Conservation (phyloP, 441 rosid species). For the Croton laevigatus region DNA sequence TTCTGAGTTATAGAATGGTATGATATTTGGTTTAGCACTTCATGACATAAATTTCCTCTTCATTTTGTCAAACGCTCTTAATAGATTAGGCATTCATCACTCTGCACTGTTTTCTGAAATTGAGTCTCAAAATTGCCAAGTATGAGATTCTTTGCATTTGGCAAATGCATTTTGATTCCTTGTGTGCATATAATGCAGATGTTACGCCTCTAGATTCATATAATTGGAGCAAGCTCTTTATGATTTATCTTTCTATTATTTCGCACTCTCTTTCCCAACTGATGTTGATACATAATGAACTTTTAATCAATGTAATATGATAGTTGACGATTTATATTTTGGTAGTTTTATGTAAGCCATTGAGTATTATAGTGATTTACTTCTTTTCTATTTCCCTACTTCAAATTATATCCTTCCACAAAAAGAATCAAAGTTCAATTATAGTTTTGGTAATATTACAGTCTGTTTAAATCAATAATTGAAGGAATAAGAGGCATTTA, state of each 20-base stretch:
- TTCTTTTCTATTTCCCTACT: not conserved
- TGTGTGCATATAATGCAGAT: not conserved
- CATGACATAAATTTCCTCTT: not conserved
- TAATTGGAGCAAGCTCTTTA: not conserved
- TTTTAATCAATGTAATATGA: not conserved
- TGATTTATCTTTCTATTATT: not conserved
- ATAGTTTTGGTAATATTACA: not conserved
- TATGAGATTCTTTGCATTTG: not conserved
- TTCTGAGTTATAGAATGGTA: not conserved
- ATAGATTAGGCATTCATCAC: not conserved
- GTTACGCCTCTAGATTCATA: not conserved
- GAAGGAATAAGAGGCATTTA: not conserved
- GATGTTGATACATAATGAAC: no score
- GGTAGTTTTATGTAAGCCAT: not conserved
- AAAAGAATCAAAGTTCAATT: not conserved
- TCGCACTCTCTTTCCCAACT: no score
- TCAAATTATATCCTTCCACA: not conserved
- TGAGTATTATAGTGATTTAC: not conserved
- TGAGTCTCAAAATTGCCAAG: not conserved
- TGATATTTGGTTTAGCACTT: not conserved
- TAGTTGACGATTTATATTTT: not conserved
- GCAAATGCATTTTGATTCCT: slow-evolving; percentile 4
- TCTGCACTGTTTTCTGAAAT: not conserved
- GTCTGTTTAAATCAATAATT: not conserved
- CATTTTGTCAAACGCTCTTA: not conserved